Percentiles rank a stretch among this genome's conserved stretches.
Conservation (phyloP, 139 green algal species). For the Volvox africanus region DNA sequence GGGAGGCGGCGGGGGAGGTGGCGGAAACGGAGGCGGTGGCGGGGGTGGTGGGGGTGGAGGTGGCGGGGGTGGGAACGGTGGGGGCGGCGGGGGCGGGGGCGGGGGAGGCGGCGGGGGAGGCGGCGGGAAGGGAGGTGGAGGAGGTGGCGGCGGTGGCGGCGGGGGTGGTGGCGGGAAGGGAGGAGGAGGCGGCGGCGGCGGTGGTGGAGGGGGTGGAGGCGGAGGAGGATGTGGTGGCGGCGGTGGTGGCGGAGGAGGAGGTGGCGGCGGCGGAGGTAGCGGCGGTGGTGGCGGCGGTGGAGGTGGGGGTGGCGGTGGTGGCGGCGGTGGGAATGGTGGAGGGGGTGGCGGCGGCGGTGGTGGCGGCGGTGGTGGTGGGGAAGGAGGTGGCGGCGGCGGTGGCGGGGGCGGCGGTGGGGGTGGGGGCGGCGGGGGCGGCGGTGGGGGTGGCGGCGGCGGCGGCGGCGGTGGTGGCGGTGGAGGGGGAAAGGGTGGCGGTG, state of each 20-base stretch:
- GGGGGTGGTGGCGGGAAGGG: not conserved
- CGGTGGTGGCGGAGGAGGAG: not conserved
- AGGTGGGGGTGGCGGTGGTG: not conserved
- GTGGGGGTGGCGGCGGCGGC: too few relatives aligned
- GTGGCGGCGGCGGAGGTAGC: not conserved
- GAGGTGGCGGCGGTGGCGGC: not conserved
- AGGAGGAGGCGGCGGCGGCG: not conserved
- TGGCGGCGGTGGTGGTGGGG: not conserved
- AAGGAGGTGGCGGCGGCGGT: not conserved
- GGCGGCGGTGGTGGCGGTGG: conserved; percentile 5
- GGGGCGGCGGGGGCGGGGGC: not conserved
- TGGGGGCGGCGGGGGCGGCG: not conserved
- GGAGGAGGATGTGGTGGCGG: not conserved
- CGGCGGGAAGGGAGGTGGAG: not conserved
- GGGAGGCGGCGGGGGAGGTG: not conserved
- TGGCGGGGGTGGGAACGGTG: not conserved
- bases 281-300: not conserved
- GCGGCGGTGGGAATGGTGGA: not conserved
- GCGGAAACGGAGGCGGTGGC: not conserved
- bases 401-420: too few relatives aligned
- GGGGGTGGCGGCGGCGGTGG: not conserved
- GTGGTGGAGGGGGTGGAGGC: not conserved
- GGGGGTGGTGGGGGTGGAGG: not conserved
- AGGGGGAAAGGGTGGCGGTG: not conserved
- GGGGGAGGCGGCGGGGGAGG: not conserved